Evolutionary conservation across 371 early-diverging fungal genomes (phyloP).

Genomic region (Mortierella sp.): DNA sequence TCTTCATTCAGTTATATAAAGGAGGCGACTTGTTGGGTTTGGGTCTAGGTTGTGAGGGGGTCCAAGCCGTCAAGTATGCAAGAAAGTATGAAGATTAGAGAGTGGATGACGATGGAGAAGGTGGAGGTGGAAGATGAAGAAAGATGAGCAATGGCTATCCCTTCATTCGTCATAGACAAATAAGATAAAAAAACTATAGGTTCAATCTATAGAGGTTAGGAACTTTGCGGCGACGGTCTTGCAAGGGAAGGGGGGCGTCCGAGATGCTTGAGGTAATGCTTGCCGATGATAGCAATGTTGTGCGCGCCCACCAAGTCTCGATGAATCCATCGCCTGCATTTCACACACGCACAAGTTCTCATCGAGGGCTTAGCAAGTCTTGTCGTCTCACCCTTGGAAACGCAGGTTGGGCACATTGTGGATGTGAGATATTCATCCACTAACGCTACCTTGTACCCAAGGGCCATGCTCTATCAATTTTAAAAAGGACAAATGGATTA

Average conservation of each 20-base stretch:
- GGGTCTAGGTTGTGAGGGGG: neutral
- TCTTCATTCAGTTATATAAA: slow-evolving; percentile 28
- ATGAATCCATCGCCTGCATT: slow-evolving; percentile 2
- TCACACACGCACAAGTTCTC: neutral
- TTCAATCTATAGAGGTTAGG: too few relatives aligned
- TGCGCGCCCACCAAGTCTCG: neutral
- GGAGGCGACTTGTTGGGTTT: neutral
- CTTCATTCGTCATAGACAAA: too few relatives aligned
- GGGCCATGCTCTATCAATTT: neutral
- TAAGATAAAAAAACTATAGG: too few relatives aligned
- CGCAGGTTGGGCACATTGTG: too few relatives aligned
- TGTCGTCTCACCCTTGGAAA: too few relatives aligned
- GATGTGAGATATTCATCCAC: too few relatives aligned
- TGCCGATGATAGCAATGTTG: slow-evolving; percentile 8
- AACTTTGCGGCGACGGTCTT: too few relatives aligned
- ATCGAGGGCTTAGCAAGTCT: too few relatives aligned
- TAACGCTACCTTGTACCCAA: neutral
- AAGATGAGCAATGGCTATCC: neutral
- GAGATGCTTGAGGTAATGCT: neutral
- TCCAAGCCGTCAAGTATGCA: neutral
- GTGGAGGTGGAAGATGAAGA: neutral
- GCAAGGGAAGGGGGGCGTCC: neutral
- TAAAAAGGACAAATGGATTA: neutral
- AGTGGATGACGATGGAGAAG: neutral
- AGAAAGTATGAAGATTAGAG: neutral